Conservation (phyloP, 106 monocot genomes). For the Posidonia australis region DNA sequence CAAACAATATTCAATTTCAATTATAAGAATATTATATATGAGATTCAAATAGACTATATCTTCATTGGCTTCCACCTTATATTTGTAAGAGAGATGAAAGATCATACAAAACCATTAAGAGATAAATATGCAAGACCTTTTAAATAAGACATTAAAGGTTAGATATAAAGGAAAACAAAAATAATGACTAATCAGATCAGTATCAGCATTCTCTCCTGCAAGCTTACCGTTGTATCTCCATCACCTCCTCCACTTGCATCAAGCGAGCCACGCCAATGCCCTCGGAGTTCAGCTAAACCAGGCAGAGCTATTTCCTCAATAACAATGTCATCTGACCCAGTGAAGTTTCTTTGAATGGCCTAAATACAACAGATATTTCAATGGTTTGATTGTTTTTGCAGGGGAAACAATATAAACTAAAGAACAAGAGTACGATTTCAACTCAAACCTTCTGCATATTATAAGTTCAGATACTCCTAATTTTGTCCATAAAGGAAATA, state of each 20-base stretch:
- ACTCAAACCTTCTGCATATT: neutral
- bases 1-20: no score
- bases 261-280: slow-evolving; percentile 86
- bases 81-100: neutral
- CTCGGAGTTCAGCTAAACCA: slow-evolving; percentile 87
- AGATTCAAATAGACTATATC: neutral
- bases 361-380: slow-evolving; percentile 12
- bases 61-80: neutral
- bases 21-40: no score
- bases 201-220: neutral
- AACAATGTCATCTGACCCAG: slow-evolving; percentile 55
- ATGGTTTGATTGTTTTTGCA: no score
- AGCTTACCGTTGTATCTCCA: slow-evolving; percentile 84
- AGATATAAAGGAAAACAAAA: neutral
- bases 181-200: neutral
- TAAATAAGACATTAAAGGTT: neutral
- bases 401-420: no score
- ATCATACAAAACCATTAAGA: neutral
- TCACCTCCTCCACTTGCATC: slow-evolving; percentile 98
- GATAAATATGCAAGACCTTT: neutral
- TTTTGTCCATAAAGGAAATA: neutral
- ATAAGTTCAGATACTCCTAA: neutral
- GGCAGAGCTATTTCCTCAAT: slow-evolving; percentile 84
- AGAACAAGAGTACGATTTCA: neutral
- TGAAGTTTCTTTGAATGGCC: slow-evolving; percentile 55